Evolutionary conservation across 768 basidiomycete genomes (phyloP).

Genomic region (Dioszegia aurantiaca): DNA sequence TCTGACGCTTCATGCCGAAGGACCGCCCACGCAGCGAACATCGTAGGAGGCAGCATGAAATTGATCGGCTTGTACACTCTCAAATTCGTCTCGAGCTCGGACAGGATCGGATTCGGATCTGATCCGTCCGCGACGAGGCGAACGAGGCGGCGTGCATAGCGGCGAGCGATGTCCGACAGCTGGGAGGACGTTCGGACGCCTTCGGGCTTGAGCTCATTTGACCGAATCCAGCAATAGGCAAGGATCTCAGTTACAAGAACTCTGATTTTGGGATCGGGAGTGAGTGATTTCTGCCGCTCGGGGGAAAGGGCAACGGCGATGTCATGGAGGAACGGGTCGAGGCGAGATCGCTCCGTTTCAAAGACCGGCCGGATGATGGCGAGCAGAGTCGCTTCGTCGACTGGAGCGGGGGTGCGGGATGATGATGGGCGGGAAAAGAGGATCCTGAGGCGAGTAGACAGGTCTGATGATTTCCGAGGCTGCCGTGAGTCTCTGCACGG

Average conservation of each 20-base stretch:
- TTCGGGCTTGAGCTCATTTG: not conserved
- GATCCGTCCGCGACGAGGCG: not conserved
- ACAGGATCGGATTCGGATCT: not conserved
- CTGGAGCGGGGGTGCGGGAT: conserved; percentile 1
- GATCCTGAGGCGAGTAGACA: conserved; percentile 4
- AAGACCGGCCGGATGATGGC: not conserved
- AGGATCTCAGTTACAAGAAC: conserved; percentile 8
- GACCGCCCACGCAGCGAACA: conserved; percentile 26
- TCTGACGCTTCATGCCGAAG: conserved; percentile 5
- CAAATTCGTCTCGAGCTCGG: conserved; percentile 6
- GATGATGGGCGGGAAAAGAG: conserved; percentile 12
- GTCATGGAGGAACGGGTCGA: conserved; percentile 8
- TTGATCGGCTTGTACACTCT: not conserved
- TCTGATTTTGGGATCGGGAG: not conserved
- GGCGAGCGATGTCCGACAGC: not conserved
- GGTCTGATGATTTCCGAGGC: not conserved
- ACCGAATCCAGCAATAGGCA: conserved; percentile 13
- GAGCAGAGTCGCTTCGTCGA: conserved; percentile 1
- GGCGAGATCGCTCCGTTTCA: not conserved
- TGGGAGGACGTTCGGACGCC: not conserved
- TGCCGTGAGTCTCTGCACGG: not conserved
- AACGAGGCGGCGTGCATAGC: conserved; percentile 5
- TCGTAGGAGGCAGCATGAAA: not conserved
- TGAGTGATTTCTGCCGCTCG: not conserved
- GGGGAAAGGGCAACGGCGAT: conserved; percentile 2